Base-by-base conservation (phyloP, 768 basidiomycete species). In the Russula lepida region DNA sequence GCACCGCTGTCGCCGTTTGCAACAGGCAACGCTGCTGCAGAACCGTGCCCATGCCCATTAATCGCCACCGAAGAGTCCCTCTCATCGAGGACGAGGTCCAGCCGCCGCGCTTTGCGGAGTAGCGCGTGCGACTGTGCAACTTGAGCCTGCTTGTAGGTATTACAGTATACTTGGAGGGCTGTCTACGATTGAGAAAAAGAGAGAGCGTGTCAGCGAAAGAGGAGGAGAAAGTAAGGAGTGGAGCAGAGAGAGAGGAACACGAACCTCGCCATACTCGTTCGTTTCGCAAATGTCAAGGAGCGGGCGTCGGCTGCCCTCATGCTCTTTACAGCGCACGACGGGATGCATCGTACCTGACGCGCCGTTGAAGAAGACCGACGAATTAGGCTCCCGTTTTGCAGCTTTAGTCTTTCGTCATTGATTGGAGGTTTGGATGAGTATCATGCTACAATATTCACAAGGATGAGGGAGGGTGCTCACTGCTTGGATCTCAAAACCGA, bases 401-500 rank as follows among this genome's bases (percentile, higher is more conserved):
- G 82, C 82, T 74, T 92, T 92, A 12, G 89, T 84, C 92, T 93
- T 49, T 68, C 15, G 21, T 15, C 23, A 9, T 41, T 30, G 43
- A 21, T 44, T 12, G 9, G 8, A 7, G 35, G 0, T 5, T 30
- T 30, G 13, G 3, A 30, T 52, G 17, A 19, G 41, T 33, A 58
- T 37, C 21, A 6, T 19, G 32, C 11, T 25, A 32, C 15, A 28
- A 43, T 13, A 25, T 8, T 35, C 59, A 41, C n/a, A 37, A 41
- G 58, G 12, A 47, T 66, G 53, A 59, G 19, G n/a, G 1, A n/a
- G n/a, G n/a, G n/a, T n/a, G 74, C 86, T 69, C 66, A 89, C 92
- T 37, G 86, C 81, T 68, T 88, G 87, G 43, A 98, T 82, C 75
- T 98, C 95, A 72, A 99, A 97, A 30, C 92, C 94, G 66, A 98